Conservation (phyloP, 345 rosid genomes). For the Eucalyptus cloeziana region DNA sequence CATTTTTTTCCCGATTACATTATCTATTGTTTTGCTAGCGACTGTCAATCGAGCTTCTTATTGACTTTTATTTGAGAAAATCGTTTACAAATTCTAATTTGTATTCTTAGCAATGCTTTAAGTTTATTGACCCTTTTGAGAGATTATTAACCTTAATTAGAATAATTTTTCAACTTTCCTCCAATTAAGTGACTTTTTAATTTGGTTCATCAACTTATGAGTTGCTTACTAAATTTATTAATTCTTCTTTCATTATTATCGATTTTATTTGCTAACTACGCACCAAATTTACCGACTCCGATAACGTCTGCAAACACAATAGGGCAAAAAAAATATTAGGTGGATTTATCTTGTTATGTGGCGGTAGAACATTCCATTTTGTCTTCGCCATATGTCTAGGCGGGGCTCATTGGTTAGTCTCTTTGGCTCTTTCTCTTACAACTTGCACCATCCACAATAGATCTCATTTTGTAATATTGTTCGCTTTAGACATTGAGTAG, state of each 20-base stretch:
- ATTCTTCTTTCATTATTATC: background rate
- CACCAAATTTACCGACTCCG: background rate
- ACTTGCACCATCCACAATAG: background rate
- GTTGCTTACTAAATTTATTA: background rate
- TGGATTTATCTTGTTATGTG: background rate
- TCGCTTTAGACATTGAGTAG: too few species aligned
- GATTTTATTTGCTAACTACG: background rate
- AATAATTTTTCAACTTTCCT: background rate
- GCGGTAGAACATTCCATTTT: background rate
- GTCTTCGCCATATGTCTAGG: background rate
- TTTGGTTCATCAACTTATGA: background rate
- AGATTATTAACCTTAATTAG: background rate
- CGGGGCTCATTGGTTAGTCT: background rate
- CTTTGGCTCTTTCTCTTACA: background rate
- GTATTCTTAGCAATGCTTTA: background rate
- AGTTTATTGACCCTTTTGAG: background rate
- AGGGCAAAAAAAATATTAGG: too few species aligned
- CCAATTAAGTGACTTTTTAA: background rate
- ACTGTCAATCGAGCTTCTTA: background rate
- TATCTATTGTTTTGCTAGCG: background rate
- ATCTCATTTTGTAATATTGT: too few species aligned
- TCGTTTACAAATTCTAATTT: background rate
- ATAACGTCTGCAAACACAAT: too few species aligned
- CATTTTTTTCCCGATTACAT: background rate
- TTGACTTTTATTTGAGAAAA: background rate